Conservation (phyloP, 768 basidiomycete genomes). For the Mycena belliarum region DNA sequence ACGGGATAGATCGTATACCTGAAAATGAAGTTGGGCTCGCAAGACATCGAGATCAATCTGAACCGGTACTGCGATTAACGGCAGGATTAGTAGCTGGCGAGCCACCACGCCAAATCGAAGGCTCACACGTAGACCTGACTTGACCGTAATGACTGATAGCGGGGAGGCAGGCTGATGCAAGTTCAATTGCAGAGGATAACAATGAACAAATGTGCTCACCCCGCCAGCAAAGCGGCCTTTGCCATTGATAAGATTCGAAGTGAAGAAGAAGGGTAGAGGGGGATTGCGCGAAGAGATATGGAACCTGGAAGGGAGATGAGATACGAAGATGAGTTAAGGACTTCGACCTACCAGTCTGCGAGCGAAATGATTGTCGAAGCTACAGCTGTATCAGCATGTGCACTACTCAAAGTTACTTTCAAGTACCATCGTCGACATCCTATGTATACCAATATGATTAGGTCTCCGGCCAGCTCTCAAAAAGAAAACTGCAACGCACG, state of each 20-base stretch:
- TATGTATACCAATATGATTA: neutral
- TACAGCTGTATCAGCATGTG: neutral
- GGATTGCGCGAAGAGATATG: neutral
- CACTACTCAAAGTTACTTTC: neutral
- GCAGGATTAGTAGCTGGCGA: neutral
- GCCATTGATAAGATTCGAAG: conserved; percentile 36
- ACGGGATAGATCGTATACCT: neutral
- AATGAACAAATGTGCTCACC: conserved; percentile 25
- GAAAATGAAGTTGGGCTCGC: conserved; percentile 15
- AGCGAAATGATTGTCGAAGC: conserved; percentile 8
- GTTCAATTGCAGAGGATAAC: conserved; percentile 20
- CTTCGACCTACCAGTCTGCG: conserved; percentile 9
- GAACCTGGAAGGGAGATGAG: neutral
- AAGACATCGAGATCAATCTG: conserved; percentile 6
- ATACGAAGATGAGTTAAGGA: neutral
- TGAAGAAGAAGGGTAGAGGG: conserved; percentile 25
- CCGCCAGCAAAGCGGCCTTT: conserved; percentile 34
- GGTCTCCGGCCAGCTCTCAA: neutral
- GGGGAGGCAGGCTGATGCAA: conserved; percentile 20
- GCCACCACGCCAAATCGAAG: conserved; percentile 33
- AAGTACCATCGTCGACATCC: conserved; percentile 10
- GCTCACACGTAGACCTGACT: conserved; percentile 33
- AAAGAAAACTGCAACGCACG: neutral
- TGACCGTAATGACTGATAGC: conserved; percentile 36
- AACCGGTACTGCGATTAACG: conserved; percentile 3